These are phyloP conservation scores for Carex arenaria DNA, from an alignment of 202 grass and related monocot species.

Conservation along the genomic window DNA sequence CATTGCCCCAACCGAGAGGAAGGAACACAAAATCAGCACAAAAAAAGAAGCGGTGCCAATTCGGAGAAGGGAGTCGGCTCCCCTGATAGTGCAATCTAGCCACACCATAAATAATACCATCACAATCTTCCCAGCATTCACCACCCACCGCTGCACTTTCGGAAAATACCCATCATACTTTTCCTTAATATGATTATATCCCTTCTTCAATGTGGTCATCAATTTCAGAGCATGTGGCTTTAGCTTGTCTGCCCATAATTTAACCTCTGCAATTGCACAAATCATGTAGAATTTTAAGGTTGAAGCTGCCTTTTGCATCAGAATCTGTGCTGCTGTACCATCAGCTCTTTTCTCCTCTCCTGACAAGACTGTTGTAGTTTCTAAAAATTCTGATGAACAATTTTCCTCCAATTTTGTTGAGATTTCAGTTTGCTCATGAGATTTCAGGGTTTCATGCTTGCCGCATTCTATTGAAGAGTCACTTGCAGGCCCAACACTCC, in stretches of 20 bases:
- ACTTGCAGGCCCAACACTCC: slow-evolving; percentile 26
- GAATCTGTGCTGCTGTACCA: slow-evolving; percentile 39
- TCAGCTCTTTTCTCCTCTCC: slow-evolving; percentile 30
- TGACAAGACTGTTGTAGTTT: slow-evolving; percentile 34
- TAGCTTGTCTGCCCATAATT: slow-evolving; percentile 45
- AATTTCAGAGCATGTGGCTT: slow-evolving; percentile 44
- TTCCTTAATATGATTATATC: slow-evolving; percentile 36
- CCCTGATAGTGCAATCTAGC: slow-evolving; percentile 86
- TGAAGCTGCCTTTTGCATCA: slow-evolving; percentile 56
- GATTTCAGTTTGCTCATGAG: slow-evolving; percentile 38
- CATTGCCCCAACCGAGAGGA: slow-evolving; percentile 74
- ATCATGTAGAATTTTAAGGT: slow-evolving; percentile 52
- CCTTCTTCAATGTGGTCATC: slow-evolving; percentile 41
- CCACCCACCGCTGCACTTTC: slow-evolving; percentile 56
- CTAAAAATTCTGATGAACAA: slow-evolving; percentile 25
- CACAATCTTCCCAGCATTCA: slow-evolving; percentile 69
- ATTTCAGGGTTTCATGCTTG: slow-evolving; percentile 35
- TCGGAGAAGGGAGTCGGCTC: slow-evolving; percentile 79
- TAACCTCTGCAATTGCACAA: slow-evolving; percentile 50
- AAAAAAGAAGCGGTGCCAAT: slow-evolving; percentile 86
- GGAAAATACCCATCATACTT: slow-evolving; percentile 59
- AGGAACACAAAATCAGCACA: slow-evolving; percentile 81
- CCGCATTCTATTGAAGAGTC: slow-evolving; percentile 17
- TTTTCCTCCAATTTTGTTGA: slow-evolving; percentile 37
- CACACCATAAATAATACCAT: slow-evolving; percentile 70